These are phyloP conservation scores for Talaromyces stipitatus DNA, from an alignment of 495 filamentous ascomycete species.

Conservation along the genomic window DNA sequence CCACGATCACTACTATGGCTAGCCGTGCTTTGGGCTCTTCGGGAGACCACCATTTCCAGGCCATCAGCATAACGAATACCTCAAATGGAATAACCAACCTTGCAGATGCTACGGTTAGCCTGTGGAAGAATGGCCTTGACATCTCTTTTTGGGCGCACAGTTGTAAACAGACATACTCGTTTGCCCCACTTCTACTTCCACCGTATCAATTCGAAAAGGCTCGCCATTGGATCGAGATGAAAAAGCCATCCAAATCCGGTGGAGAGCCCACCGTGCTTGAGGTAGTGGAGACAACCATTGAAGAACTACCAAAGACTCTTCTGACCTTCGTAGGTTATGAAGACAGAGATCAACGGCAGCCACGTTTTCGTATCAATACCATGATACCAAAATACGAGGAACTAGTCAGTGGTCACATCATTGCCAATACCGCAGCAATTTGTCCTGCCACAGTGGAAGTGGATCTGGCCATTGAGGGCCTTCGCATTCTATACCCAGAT, in stretches of 20 bases:
- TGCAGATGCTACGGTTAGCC: background rate
- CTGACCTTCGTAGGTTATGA: constrained; percentile 34
- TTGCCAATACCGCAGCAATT: constrained; percentile 38
- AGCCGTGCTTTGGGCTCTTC: constrained; percentile 19
- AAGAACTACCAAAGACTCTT: constrained; percentile 11
- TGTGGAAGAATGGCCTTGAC: constrained; percentile 8
- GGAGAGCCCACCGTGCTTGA: constrained; percentile 4
- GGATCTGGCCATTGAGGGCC: constrained; percentile 39
- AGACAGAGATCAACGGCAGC: constrained; percentile 19
- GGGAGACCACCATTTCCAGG: constrained; percentile 28
- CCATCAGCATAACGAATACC: background rate
- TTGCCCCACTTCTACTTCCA: constrained; percentile 32
- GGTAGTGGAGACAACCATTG: background rate
- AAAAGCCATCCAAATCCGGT: constrained; percentile 20
- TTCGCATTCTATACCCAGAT: constrained; percentile 24
- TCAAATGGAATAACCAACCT: background rate
- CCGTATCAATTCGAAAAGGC: constrained; percentile 49
- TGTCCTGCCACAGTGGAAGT: constrained; percentile 40
- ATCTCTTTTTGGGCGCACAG: background rate
- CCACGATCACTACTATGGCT: constrained; percentile 38
- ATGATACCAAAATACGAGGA: constrained; percentile 25
- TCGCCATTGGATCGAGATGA: constrained; percentile 29
- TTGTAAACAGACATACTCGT: constrained; percentile 23
- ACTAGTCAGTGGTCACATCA: constrained; percentile 33
- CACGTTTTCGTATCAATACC: constrained; percentile 43